phyloP scores from a whole-genome alignment of 2,329 filamentous ascomycete species.

The Pyricularia pennisetigena region DNA sequence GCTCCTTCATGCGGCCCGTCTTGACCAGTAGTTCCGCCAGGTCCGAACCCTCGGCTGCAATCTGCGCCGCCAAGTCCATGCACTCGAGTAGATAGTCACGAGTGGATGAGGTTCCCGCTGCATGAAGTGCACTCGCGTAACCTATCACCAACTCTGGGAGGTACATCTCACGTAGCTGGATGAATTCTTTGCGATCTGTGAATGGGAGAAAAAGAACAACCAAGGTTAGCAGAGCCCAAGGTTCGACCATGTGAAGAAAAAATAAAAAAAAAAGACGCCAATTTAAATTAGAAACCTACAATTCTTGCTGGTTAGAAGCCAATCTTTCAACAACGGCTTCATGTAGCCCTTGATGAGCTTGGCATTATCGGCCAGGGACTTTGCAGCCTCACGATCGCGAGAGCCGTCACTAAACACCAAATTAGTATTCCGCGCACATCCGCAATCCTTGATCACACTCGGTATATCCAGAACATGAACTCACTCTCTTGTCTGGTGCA shows the following conservation, averaged over 20 bases:
- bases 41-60: slow-evolving; percentile 63
- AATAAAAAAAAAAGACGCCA: background rate
- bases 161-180: slow-evolving; percentile 62
- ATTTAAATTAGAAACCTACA: slow-evolving; percentile 30
- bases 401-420: background rate
- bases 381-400: slow-evolving; percentile 38
- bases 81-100: slow-evolving; percentile 71
- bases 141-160: slow-evolving; percentile 79
- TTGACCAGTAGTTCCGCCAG: slow-evolving; percentile 55
- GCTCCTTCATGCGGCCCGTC: slow-evolving; percentile 60
- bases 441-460: background rate
- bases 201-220: background rate
- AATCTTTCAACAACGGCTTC: slow-evolving; percentile 52
- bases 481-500: slow-evolving; percentile 41
- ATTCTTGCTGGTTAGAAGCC: slow-evolving; percentile 46
- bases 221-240: slow-evolving; percentile 4
- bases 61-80: slow-evolving; percentile 72
- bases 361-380: slow-evolving; percentile 42
- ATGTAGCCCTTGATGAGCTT: slow-evolving; percentile 46
- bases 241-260: slow-evolving; percentile 8
- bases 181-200: slow-evolving; percentile 49
- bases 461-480: slow-evolving; percentile 14
- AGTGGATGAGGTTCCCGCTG: slow-evolving; percentile 62
- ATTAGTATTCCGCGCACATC: background rate
- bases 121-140: slow-evolving; percentile 73